A percentile compares a stretch with the other conserved stretches of the same genome.
These are phyloP conservation scores for Neurospora sp. DNA, from an alignment of 495 filamentous ascomycete genomes.

Conservation along the genomic window DNA sequence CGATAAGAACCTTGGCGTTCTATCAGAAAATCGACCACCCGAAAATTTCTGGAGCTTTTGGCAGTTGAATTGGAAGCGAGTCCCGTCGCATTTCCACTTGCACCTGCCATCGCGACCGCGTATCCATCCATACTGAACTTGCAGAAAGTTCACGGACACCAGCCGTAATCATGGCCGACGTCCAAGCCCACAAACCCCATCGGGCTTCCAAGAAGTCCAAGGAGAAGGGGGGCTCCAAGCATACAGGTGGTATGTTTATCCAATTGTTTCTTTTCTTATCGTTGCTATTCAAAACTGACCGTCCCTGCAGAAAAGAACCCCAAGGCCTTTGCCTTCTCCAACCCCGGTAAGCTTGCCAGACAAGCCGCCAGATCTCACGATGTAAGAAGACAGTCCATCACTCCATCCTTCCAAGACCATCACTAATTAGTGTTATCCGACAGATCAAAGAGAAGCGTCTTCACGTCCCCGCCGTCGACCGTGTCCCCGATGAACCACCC, in stretches of 20 bases:
- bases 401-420: not conserved
- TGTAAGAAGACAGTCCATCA: constrained; percentile 39
- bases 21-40: constrained; percentile 9
- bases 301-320: constrained; percentile 58
- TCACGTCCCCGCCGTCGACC: constrained; percentile 91
- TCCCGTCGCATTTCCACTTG: constrained; percentile 4
- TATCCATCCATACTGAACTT: not conserved
- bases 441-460: constrained; percentile 90
- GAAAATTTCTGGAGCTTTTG: constrained; percentile 22
- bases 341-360: constrained; percentile 75
- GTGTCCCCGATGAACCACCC: constrained; percentile 89
- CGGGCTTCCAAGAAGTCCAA: constrained; percentile 75
- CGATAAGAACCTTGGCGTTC: constrained; percentile 12
- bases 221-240: constrained; percentile 74
- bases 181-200: constrained; percentile 79
- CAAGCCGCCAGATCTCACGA: constrained; percentile 84
- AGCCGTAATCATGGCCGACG: constrained; percentile 49
- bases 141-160: not conserved
- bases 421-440: constrained; percentile 3
- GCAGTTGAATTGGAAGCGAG: constrained; percentile 2
- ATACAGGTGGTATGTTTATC: constrained; percentile 17
- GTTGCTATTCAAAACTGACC: not conserved
- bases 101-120: not conserved
- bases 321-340: constrained; percentile 82
- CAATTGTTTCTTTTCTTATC: not conserved